These are phyloP conservation scores for Daldinia loculata DNA, from an alignment of 495 filamentous ascomycete genomes.

Conservation along the genomic window DNA sequence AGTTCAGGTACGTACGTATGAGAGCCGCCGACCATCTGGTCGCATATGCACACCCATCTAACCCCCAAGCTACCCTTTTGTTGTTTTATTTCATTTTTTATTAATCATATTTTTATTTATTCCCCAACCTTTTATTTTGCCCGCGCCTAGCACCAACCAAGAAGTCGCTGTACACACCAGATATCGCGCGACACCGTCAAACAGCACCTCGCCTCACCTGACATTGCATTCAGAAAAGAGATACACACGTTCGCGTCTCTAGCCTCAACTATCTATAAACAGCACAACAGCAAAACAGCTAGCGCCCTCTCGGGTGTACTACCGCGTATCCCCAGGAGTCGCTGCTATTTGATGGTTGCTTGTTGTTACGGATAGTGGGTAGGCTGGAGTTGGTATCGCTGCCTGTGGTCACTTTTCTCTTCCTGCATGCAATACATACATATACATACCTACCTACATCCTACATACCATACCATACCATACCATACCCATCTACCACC, in stretches of 20 bases:
- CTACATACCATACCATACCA: no score
- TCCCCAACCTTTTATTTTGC: slow-evolving; percentile 16
- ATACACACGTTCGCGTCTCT: not conserved
- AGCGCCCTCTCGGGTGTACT: not conserved
- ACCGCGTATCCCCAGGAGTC: slow-evolving; percentile 6
- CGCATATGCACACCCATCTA: slow-evolving; percentile 36
- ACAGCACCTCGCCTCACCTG: slow-evolving; percentile 17
- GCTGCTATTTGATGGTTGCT: slow-evolving; percentile 13
- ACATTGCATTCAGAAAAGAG: not conserved
- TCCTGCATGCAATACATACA: slow-evolving; percentile 38
- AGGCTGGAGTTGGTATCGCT: not conserved
- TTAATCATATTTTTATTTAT: slow-evolving; percentile 23
- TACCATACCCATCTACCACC: slow-evolving; percentile 28
- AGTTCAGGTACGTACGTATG: slow-evolving; percentile 44
- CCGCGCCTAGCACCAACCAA: slow-evolving; percentile 10
- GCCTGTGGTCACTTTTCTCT: slow-evolving; percentile 38
- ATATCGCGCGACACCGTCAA: slow-evolving; percentile 37
- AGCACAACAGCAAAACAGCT: not conserved
- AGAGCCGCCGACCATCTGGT: slow-evolving; percentile 41
- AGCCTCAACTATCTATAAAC: slow-evolving; percentile 7
- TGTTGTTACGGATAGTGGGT: slow-evolving; percentile 3
- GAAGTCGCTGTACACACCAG: slow-evolving; percentile 18
- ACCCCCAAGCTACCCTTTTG: slow-evolving; percentile 19
- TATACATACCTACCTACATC: slow-evolving; percentile 15
- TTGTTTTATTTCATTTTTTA: slow-evolving; percentile 24